A percentile compares a stretch with the other conserved stretches of the same genome.
Conservation (phyloP, 2,329 filamentous ascomycete species). For the Aspergillus fumigatiaffinis region DNA sequence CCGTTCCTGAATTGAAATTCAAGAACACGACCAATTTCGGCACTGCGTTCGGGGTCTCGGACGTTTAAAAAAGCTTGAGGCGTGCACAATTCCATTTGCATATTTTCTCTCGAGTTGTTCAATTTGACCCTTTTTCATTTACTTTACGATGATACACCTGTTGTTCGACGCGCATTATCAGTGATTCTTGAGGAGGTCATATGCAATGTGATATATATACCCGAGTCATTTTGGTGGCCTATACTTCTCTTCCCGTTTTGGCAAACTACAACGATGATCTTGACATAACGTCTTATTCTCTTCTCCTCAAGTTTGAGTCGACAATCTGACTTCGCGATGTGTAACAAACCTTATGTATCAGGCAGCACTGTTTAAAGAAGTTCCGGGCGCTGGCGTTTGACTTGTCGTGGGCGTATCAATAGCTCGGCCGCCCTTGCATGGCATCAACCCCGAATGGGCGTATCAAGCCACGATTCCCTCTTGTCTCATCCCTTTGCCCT, state of each 20-base stretch:
- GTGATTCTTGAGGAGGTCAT: not conserved
- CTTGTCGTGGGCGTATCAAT: not conserved
- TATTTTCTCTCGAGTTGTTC: too few species aligned
- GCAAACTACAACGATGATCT: not conserved
- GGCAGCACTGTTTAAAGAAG: not conserved
- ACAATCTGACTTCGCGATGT: not conserved
- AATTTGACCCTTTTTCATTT: too few species aligned
- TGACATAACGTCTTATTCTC: not conserved
- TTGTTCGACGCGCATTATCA: too few species aligned
- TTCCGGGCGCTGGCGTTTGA: not conserved
- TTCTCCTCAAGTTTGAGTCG: not conserved
- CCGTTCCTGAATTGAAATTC: slow-evolving; percentile 39
- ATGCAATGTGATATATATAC: not conserved
- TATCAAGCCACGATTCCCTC: not conserved
- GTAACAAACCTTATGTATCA: not conserved
- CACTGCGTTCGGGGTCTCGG: slow-evolving; percentile 41
- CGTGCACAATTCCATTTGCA: too few species aligned
- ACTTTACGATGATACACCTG: too few species aligned
- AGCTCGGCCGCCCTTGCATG: not conserved
- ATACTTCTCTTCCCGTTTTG: not conserved
- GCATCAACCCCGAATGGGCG: slow-evolving; percentile 3
- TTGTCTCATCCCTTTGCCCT: not conserved
- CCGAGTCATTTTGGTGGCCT: not conserved
- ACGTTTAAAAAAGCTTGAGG: slow-evolving; percentile 15
- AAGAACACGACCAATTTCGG: slow-evolving; percentile 46